Evolutionary conservation across 2,329 filamentous ascomycete genomes (phyloP).

Genomic region (Neopestalotiopsis sp.): DNA sequence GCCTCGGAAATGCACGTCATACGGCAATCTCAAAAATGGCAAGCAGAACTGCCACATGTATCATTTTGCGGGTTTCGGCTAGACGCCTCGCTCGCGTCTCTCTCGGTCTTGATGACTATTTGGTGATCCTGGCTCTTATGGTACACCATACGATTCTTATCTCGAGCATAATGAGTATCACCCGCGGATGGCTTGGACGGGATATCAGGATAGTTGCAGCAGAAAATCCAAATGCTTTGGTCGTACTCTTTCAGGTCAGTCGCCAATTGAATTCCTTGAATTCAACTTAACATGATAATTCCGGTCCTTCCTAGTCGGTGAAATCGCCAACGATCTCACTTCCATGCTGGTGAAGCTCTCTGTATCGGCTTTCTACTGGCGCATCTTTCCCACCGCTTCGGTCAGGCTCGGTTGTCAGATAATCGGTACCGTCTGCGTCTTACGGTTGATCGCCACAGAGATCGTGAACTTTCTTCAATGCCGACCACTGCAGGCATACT

Average conservation of each 20-base stretch:
- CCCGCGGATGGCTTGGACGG: background rate
- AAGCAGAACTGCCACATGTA: too few relatives aligned
- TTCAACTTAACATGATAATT: background rate
- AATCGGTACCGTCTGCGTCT: background rate
- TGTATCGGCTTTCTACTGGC: background rate
- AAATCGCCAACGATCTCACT: background rate
- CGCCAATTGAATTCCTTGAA: background rate
- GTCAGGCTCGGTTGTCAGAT: background rate
- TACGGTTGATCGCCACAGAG: constrained; percentile 18
- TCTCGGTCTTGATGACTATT: background rate
- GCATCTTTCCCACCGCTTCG: background rate
- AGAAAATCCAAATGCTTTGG: background rate
- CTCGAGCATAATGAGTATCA: background rate
- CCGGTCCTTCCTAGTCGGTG: background rate
- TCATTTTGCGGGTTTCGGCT: background rate
- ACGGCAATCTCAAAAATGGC: too few relatives aligned
- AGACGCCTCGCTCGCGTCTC: background rate
- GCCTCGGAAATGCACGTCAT: too few relatives aligned
- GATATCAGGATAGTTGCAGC: background rate
- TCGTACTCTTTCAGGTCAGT: background rate
- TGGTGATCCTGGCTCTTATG: background rate
- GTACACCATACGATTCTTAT: background rate
- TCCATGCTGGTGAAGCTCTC: background rate
- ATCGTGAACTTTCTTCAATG: constrained; percentile 23
- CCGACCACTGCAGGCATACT: constrained; percentile 21